phyloP scores from a whole-genome alignment of 2,329 filamentous ascomycete species.

The Sclerotinia minor region DNA sequence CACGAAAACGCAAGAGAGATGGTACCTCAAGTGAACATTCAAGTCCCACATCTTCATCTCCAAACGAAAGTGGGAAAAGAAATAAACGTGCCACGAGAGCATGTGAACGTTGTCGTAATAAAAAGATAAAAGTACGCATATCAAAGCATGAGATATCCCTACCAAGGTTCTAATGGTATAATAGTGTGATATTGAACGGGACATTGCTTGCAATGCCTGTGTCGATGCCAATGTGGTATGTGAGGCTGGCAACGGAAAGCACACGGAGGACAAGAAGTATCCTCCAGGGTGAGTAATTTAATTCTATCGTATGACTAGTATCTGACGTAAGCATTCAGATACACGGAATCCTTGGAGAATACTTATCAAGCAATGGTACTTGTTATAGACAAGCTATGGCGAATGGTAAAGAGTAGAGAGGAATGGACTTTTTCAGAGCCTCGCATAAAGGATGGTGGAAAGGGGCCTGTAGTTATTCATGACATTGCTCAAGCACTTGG shows the following conservation, averaged over 20 bases:
- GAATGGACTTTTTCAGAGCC: constrained; percentile 19
- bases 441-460: constrained; percentile 14
- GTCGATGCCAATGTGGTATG: constrained; percentile 18
- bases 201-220: constrained; percentile 18
- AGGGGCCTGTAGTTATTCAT: constrained; percentile 18
- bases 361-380: constrained; percentile 12
- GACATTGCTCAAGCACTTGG: constrained; percentile 16
- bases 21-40: background rate
- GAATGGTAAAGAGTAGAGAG: constrained; percentile 7
- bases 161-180: background rate
- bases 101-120: constrained; percentile 21
- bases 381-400: constrained; percentile 13
- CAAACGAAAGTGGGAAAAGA: background rate
- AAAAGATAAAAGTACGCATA: constrained; percentile 17
- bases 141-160: background rate
- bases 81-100: constrained; percentile 18
- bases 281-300: constrained; percentile 6
- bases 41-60: constrained; percentile 8
- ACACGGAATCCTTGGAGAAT: constrained; percentile 11
- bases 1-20: constrained; percentile 18
- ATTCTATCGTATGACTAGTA: background rate
- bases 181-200: constrained; percentile 14
- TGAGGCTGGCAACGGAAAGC: constrained; percentile 15
- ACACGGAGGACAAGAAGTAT: constrained; percentile 16
- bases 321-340: constrained; percentile 7